phyloP scores from a whole-genome alignment of 495 filamentous ascomycete species.

The Evernia prunastri region DNA sequence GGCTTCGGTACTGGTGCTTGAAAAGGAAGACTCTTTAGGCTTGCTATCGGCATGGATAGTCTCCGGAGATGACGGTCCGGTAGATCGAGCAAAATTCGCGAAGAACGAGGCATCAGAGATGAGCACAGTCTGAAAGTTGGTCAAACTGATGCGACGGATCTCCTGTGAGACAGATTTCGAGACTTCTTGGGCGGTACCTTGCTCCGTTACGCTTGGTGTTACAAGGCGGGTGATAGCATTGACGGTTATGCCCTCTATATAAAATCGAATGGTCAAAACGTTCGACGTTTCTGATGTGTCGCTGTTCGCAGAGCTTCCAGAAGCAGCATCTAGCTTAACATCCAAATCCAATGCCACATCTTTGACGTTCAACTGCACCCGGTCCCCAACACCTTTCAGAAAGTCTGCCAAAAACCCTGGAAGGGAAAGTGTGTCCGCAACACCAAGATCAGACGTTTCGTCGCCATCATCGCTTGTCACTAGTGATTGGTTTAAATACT shows the following conservation, averaged over 20 bases:
- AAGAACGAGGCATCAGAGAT: constrained; percentile 70
- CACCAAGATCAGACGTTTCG: constrained; percentile 60
- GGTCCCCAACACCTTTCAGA: constrained; percentile 73
- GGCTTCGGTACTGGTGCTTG: constrained; percentile 19
- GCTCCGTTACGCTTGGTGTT: constrained; percentile 23
- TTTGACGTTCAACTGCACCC: constrained; percentile 63
- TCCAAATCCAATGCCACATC: constrained; percentile 59
- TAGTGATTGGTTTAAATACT: constrained; percentile 50
- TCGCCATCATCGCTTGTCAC: constrained; percentile 46
- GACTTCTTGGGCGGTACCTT: not conserved
- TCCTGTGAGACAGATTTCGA: constrained; percentile 37
- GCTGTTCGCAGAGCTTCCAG: constrained; percentile 14
- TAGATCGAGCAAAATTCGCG: constrained; percentile 54
- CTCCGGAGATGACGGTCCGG: constrained; percentile 55
- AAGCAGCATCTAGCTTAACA: constrained; percentile 33
- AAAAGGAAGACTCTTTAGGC: constrained; percentile 24
- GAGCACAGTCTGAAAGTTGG: constrained; percentile 56
- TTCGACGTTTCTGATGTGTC: constrained; percentile 32
- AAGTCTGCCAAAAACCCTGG: constrained; percentile 79
- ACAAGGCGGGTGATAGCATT: constrained; percentile 50
- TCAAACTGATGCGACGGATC: constrained; percentile 58
- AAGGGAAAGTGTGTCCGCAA: constrained; percentile 64
- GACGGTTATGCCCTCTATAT: constrained; percentile 58
- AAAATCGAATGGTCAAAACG: constrained; percentile 57
- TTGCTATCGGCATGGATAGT: constrained; percentile 37